Percentiles rank a stretch among this genome's conserved stretches.
phyloP scores from a whole-genome alignment of 108 stramenopile species.

The Pinguiococcus pyrenoidosus region DNA sequence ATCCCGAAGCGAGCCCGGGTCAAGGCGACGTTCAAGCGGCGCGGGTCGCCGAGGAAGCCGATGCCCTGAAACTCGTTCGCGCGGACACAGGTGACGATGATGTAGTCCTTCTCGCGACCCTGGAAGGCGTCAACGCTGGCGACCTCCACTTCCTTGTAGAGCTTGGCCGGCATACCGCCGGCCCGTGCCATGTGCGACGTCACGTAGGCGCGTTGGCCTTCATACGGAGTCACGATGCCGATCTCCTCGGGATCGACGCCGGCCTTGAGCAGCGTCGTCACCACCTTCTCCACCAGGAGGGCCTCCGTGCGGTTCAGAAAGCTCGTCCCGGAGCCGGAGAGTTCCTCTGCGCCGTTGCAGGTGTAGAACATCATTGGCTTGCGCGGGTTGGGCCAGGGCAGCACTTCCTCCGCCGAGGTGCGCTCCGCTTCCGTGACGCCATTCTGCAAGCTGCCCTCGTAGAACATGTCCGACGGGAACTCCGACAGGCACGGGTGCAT shows the following conservation, averaged over 20 bases:
- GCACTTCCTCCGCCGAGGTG: constrained; percentile 39
- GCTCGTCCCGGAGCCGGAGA: constrained; percentile 84
- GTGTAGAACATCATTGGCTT: constrained; percentile 84
- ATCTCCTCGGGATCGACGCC: constrained; percentile 78
- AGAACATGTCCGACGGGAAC: constrained; percentile 98
- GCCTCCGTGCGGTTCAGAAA: constrained; percentile 95
- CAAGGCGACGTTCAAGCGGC: constrained; percentile 95
- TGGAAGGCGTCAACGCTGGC: constrained; percentile 96
- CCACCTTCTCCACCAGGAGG: constrained; percentile 82
- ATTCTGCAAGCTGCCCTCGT: constrained; percentile 93
- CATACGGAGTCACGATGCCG: constrained; percentile 95
- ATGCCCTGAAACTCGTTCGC: constrained; percentile 94
- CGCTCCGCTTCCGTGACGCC: constrained; percentile 91
- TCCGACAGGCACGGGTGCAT: constrained; percentile 95
- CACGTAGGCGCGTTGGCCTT: constrained; percentile 90
- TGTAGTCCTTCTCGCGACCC: constrained; percentile 96
- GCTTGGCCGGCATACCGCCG: constrained; percentile 54
- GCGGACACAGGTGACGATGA: constrained; percentile 90
- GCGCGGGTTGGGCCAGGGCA: constrained; percentile 60
- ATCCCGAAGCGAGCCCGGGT: constrained; percentile 87
- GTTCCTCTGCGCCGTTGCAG: constrained; percentile 84
- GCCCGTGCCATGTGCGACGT: constrained; percentile 73
- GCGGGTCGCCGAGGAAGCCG: constrained; percentile 91
- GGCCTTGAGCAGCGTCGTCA: constrained; percentile 80
- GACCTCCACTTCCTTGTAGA: constrained; percentile 89